A percentile compares a stretch with the other conserved stretches of the same genome.
These are phyloP conservation scores for Cercospora sesami DNA, from an alignment of 2,329 filamentous ascomycete genomes.

Conservation along the genomic window DNA sequence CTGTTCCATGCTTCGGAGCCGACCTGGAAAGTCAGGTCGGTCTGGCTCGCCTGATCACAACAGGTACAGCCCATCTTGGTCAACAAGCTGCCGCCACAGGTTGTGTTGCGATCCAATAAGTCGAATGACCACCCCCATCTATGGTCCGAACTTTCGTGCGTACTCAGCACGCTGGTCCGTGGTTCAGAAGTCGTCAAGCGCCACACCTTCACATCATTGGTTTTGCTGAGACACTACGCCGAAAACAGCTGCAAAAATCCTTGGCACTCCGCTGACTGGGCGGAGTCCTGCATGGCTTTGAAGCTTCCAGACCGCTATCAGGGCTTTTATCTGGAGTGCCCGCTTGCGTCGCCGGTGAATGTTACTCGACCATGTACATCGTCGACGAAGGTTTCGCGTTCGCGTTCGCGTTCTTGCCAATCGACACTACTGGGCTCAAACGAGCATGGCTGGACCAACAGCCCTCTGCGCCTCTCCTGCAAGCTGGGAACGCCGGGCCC, in stretches of 20 bases:
- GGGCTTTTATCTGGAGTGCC: background rate
- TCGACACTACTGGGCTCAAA: background rate
- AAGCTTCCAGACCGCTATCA: background rate
- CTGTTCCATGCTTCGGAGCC: background rate
- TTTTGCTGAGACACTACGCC: background rate
- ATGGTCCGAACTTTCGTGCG: background rate
- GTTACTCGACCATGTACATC: background rate
- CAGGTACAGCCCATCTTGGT: background rate
- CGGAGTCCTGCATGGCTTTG: background rate
- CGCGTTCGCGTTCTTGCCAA: constrained; percentile 1
- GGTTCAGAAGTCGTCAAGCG: background rate
- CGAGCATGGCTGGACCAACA: background rate
- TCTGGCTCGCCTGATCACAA: constrained; percentile 1
- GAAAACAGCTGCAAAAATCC: background rate
- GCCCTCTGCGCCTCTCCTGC: background rate
- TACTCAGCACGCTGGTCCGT: background rate
- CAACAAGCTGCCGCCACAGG: background rate
- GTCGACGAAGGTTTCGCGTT: background rate
- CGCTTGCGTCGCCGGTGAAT: background rate
- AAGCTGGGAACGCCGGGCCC: background rate
- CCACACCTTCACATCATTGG: background rate
- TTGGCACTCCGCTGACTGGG: background rate
- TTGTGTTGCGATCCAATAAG: background rate
- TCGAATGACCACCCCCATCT: background rate
- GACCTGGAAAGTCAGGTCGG: background rate